Evolutionary conservation across 75 land plant genomes (phyloP), one percentile per base, ranked within the genome.

Genomic region (Pseudotsuga menziesii): DNA sequence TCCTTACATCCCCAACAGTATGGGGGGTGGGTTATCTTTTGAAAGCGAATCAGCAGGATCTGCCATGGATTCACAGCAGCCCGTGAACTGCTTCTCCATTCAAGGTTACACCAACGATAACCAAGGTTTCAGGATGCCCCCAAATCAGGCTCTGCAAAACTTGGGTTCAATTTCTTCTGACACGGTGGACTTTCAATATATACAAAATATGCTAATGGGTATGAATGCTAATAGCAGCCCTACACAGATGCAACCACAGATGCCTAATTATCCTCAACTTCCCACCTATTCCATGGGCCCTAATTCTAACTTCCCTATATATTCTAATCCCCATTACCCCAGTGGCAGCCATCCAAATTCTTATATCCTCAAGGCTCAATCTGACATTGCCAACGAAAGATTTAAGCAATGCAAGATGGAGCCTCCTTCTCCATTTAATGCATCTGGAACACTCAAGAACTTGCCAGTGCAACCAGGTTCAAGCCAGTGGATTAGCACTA

Each of bases 341-440:
- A 58, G 75, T 16, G 57, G 56, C 4, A 25, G 25, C 19, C 73
- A 78, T 29, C 22, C 56, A n/a, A 29, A 13, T 52, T 44, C 75
- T 48, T 48, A 48, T 41, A 22, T 78, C 0, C 11, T 72, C n/a
- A 73, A 60, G 61, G 9, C 54, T 60, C 61, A 60, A 2, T 3
- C 23, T 0, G 23, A 60, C 61, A 60, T 60, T 48, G 12, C 54
- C 54, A 48, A 48, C 54, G 35, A 73, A 12, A 22, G 54, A 26
- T 22, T 73, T 44, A 76, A 76, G 73, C 77, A 63, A 39, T 58
- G 70, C 79, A 78, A 78, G 79, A 74, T 78, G 77, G 79, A 78
- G 55, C 79, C 77, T 20, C 77, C 70, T n/a, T 29, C 76, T 6
- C 27, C 70, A 19, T 76, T 27, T 22, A 27, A 55, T 6, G 0